phyloP scores from a whole-genome alignment of 371 early-diverging fungal genomes.

The Mucor velutinosus region DNA sequence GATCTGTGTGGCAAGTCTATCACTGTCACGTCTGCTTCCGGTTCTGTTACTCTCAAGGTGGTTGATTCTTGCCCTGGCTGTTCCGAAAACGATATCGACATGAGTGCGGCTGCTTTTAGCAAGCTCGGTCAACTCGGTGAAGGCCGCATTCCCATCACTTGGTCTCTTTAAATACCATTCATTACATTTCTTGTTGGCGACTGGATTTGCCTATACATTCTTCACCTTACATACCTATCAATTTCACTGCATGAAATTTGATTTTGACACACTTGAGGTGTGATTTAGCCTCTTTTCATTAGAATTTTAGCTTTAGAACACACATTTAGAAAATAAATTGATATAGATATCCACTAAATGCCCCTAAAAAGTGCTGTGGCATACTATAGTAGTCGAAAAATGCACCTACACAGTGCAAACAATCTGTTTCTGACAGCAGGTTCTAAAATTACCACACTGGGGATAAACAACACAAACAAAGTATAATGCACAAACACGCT shows the following conservation, averaged over 20 bases:
- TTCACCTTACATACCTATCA: neutral
- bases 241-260: neutral
- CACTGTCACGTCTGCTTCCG: slow-evolving; percentile 29
- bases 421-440: no score
- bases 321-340: neutral
- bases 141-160: slow-evolving; percentile 47
- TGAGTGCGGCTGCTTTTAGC: slow-evolving; percentile 47
- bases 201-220: neutral
- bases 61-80: slow-evolving; percentile 60
- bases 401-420: no score
- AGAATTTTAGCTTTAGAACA: neutral
- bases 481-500: no score
- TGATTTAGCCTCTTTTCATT: neutral
- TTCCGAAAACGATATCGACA: slow-evolving; percentile 33
- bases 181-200: neutral
- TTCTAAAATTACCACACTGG: no score
- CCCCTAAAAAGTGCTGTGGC: no score
- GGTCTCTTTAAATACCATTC: slow-evolving; percentile 24
- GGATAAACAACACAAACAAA: no score
- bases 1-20: slow-evolving; percentile 48
- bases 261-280: neutral
- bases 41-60: slow-evolving; percentile 42
- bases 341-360: no score
- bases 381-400: no score
- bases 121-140: slow-evolving; percentile 29